phyloP scores from a whole-genome alignment of 2,329 filamentous ascomycete species.

The Diaporthe destruens region DNA sequence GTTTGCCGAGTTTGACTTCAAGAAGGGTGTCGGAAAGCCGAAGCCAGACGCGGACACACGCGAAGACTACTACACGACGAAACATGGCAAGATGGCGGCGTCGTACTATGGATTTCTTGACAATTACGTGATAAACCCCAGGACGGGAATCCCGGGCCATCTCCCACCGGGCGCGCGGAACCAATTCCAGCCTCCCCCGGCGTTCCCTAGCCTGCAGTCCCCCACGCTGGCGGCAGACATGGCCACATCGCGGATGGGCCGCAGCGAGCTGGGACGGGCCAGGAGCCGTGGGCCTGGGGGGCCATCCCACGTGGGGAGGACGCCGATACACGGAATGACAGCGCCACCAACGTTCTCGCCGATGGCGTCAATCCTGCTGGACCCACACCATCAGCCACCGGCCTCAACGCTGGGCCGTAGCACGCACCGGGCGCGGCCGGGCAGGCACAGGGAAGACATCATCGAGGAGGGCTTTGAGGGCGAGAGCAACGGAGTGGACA shows the following conservation, averaged over 20 bases:
- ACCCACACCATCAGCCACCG: constrained; percentile 80
- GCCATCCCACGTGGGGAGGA: constrained; percentile 53
- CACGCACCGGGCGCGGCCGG: constrained; percentile 59
- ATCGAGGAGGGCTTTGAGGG: constrained; percentile 69
- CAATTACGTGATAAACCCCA: constrained; percentile 85
- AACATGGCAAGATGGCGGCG: constrained; percentile 98
- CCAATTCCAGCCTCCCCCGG: constrained; percentile 80
- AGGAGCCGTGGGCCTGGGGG: constrained; percentile 56
- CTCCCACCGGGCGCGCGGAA: constrained; percentile 67
- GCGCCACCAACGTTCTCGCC: constrained; percentile 69
- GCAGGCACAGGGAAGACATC: constrained; percentile 60
- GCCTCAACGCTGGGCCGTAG: constrained; percentile 61
- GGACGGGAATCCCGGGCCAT: constrained; percentile 73
- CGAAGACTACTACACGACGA: constrained; percentile 93
- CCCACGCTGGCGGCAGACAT: constrained; percentile 69
- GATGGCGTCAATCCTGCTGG: constrained; percentile 79
- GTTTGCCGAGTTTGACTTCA: constrained; percentile 97
- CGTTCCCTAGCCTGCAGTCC: constrained; percentile 78
- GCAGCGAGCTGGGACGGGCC: constrained; percentile 56
- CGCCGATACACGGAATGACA: constrained; percentile 59
- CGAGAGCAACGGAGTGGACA: constrained; percentile 52
- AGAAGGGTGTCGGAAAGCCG: constrained; percentile 74
- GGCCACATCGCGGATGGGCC: constrained; percentile 62
- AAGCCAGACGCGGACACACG: constrained; percentile 73
- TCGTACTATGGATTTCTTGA: constrained; percentile 96